Evolutionary conservation across 2,329 filamentous ascomycete genomes (phyloP).

Genomic region (Talaromyces amestolkiae): DNA sequence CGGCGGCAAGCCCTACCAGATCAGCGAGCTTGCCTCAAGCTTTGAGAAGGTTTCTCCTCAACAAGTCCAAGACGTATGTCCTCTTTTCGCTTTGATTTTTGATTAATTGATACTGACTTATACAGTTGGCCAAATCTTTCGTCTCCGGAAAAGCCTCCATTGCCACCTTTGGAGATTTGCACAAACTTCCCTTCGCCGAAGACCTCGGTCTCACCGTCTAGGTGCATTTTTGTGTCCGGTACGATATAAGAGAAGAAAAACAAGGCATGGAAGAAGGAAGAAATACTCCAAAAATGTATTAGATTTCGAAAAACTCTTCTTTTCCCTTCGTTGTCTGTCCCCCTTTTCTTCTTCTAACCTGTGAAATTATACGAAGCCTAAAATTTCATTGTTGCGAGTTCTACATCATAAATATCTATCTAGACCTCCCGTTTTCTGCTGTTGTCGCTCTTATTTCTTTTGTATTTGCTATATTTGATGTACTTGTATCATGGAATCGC

Average conservation of each 20-base stretch:
- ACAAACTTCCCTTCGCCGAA: constrained; percentile 85
- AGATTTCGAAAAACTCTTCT: background rate
- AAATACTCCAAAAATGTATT: background rate
- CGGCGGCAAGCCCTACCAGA: constrained; percentile 77
- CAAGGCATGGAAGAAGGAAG: background rate
- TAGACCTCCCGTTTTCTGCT: background rate
- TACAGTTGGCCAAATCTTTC: constrained; percentile 79
- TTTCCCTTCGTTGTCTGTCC: background rate
- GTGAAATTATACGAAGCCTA: constrained; percentile 12
- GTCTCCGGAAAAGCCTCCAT: constrained; percentile 86
- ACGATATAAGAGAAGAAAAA: constrained; percentile 3
- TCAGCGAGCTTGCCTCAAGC: constrained; percentile 73
- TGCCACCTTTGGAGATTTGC: constrained; percentile 85
- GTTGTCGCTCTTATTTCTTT: background rate
- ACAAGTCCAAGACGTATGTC: constrained; percentile 78
- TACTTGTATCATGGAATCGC: constrained; percentile 13
- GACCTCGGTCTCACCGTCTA: constrained; percentile 95
- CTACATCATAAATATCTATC: constrained; percentile 8
- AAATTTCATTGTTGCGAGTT: constrained; percentile 9
- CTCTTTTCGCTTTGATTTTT: constrained; percentile 3
- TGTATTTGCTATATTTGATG: constrained; percentile 9
- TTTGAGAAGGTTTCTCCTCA: constrained; percentile 80
- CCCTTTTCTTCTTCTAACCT: background rate
- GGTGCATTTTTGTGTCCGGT: constrained; percentile 25
- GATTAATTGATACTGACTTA: constrained; percentile 24